Evolutionary conservation across 1,139 yeast species (phyloP), one percentile per base, ranked within the genome.

Genomic region (Martiniozyma asiatica): DNA sequence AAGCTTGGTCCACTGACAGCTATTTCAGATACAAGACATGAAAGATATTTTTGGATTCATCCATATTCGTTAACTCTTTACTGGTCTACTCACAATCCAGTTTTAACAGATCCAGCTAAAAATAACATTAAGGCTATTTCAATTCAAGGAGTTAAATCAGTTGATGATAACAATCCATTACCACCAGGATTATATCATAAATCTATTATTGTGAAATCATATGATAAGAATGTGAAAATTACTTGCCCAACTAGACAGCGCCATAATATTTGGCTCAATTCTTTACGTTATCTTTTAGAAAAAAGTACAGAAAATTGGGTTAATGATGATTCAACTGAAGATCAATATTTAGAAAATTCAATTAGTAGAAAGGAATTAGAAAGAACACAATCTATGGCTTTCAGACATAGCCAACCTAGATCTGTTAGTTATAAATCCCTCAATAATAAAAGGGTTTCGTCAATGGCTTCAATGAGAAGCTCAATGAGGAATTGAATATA

Each of bases 21-120:
- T 1, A 68, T 84, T 26, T 70, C 92, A 0, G 89, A 80, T 35
- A 70, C 69, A 30, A 69, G 97, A 37, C 98, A 89, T 49, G 92
- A 80, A 50, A 67, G 97, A 41, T 89, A 74, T 55, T 89, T 89
- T 66, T 89, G 97, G 97, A 74, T 89, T 25, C 94, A 89, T 56
- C 98, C 98, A 7, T 87, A 85, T 53, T 78, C 93, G 4, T 59
- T 84, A 58, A 82, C 95, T 0, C 63, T 89, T 34, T 85, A 84
- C 53, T 89, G 98, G 98, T 77, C 89, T 8, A 68, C 71, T 11
- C 67, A 73, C 8, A 82, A 81, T 48, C 97, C 97, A 2, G 80
- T 79, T 1, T 55, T 78, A 37, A 72, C 77, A 6, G 75, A 75
- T 42, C 80, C 85, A 10, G 59, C 75, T 1, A 65, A 66, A 6